These are phyloP conservation scores for Leptoxyphium fumago DNA, from an alignment of 2,329 filamentous ascomycete genomes.

Conservation along the genomic window DNA sequence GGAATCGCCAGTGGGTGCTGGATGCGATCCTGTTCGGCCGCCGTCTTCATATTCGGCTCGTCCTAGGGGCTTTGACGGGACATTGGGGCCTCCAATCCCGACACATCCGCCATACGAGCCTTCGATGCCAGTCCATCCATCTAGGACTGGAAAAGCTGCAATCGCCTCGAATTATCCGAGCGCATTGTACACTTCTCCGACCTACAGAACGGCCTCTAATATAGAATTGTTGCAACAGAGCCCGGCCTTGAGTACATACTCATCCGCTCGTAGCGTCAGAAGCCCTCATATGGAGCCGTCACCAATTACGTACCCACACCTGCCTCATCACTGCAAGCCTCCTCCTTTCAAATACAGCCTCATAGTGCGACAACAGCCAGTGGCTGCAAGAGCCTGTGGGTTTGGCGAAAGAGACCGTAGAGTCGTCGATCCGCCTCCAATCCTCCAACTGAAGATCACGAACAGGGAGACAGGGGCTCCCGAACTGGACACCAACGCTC, in stretches of 20 bases:
- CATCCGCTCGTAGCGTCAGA: slow-evolving; percentile 2
- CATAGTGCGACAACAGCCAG: slow-evolving; percentile 59
- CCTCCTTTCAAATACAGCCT: slow-evolving; percentile 32
- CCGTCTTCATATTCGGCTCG: too few relatives aligned
- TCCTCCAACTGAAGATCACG: slow-evolving; percentile 57
- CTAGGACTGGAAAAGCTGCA: slow-evolving; percentile 21
- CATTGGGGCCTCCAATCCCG: not conserved
- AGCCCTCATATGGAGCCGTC: not conserved
- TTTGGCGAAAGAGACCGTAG: slow-evolving; percentile 71
- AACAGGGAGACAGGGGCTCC: slow-evolving; percentile 39
- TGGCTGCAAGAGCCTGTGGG: slow-evolving; percentile 64
- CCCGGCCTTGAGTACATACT: slow-evolving; percentile 3
- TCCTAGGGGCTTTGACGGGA: not conserved
- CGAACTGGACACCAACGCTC: slow-evolving; percentile 49
- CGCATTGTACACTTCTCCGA: not conserved
- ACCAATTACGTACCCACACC: not conserved
- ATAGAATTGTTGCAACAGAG: not conserved
- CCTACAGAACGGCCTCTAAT: not conserved
- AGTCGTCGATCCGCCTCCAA: slow-evolving; percentile 72
- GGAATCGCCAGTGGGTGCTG: too few relatives aligned
- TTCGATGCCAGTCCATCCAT: not conserved
- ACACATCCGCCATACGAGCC: not conserved
- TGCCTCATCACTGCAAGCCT: slow-evolving; percentile 4
- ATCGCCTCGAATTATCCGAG: not conserved
- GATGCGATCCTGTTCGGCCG: too few relatives aligned